phyloP scores from a whole-genome alignment of 164 flowering plant species.

The Protea cynaroides region DNA sequence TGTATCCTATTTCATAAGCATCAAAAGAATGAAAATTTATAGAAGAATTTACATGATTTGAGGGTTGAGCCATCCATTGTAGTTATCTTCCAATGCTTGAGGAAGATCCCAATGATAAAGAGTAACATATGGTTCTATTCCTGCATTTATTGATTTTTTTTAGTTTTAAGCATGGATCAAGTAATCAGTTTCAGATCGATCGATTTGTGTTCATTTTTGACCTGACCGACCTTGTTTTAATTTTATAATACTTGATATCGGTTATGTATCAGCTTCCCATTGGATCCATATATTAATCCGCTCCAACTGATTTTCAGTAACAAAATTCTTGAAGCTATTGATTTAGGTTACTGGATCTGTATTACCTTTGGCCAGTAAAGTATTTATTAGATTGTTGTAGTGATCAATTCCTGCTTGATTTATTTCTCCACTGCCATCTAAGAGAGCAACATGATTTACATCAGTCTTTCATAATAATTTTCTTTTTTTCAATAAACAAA shows the following conservation, averaged over 20 bases:
- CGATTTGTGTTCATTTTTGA: too few relatives aligned
- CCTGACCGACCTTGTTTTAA: too few relatives aligned
- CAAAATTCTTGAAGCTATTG: not conserved
- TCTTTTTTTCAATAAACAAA: too few relatives aligned
- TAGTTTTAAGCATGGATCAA: not conserved
- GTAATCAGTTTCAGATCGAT: too few relatives aligned
- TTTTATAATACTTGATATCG: too few relatives aligned
- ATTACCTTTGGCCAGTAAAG: slow-evolving; percentile 72
- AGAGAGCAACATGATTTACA: not conserved
- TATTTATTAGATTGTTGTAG: slow-evolving; percentile 73
- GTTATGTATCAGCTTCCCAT: too few relatives aligned
- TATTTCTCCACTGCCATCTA: slow-evolving; percentile 81
- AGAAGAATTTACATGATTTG: slow-evolving; percentile 48
- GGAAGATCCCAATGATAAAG: slow-evolving; percentile 96
- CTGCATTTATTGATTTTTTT: slow-evolving; percentile 27
- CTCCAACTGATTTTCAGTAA: too few relatives aligned
- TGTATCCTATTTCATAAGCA: too few relatives aligned
- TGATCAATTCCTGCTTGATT: slow-evolving; percentile 88
- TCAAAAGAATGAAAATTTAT: not conserved
- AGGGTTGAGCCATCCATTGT: slow-evolving; percentile 69
- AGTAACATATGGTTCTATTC: slow-evolving; percentile 88
- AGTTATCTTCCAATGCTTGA: slow-evolving; percentile 68
- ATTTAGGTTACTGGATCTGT: not conserved
- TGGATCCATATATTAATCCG: too few relatives aligned
- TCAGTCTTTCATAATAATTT: too few relatives aligned